Conservation (phyloP, 2,329 filamentous ascomycete species). For the Cytospora chrysosperma region DNA sequence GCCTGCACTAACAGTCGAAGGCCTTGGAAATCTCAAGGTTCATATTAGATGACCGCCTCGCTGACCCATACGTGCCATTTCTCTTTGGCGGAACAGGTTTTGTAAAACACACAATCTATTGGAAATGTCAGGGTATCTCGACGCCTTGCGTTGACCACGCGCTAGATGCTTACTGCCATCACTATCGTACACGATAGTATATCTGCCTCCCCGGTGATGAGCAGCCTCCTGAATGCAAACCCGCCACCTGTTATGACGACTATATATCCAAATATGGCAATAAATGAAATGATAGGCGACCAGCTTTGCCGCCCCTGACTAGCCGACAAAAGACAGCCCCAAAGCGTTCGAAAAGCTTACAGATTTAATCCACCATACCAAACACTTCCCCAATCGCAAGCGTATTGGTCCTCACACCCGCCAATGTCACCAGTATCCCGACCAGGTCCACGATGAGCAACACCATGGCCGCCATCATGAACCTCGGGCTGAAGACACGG, state of each 20-base stretch:
- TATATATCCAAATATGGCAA: background rate
- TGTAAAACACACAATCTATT: background rate
- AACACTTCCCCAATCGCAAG: conserved; percentile 83
- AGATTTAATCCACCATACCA: conserved; percentile 66
- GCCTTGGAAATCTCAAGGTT: no score
- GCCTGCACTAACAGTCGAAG: no score
- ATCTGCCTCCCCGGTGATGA: background rate
- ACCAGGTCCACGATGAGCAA: conserved; percentile 77
- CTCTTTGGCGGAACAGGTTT: no score
- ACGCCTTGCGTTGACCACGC: background rate
- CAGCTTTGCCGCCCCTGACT: background rate
- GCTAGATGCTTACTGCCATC: background rate
- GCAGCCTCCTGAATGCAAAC: background rate
- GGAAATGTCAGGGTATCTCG: background rate
- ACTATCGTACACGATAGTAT: background rate
- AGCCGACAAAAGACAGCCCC: background rate
- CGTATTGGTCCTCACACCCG: conserved; percentile 73
- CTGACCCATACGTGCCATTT: no score
- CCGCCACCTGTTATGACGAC: background rate
- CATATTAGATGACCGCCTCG: no score
- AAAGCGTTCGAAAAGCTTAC: background rate
- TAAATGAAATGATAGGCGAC: background rate
- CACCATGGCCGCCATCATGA: conserved; percentile 75
- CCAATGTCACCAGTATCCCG: conserved; percentile 66
- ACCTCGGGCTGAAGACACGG: conserved; percentile 86